Conservation (phyloP, 2,329 filamentous ascomycete species). For the Talaromyces funiculosus region DNA sequence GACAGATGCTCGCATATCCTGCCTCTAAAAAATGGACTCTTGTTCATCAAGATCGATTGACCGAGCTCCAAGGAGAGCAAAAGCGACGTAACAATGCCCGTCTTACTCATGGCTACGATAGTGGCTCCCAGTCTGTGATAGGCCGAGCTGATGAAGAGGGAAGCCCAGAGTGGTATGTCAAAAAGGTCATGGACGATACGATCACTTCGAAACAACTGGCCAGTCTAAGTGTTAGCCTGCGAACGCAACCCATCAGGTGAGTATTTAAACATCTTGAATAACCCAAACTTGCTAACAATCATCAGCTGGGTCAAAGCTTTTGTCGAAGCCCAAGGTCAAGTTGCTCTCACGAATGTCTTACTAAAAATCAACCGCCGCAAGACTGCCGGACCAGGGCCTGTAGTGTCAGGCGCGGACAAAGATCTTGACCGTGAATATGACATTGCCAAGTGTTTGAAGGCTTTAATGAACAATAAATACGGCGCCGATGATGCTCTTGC, state of each 20-base stretch:
- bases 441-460: constrained; percentile 95
- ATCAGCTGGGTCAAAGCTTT: constrained; percentile 84
- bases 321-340: constrained; percentile 94
- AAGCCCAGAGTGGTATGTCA: constrained; percentile 96
- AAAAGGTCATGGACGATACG: constrained; percentile 91
- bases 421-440: constrained; percentile 91
- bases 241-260: constrained; percentile 83
- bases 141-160: constrained; percentile 82
- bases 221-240: constrained; percentile 86
- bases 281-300: not conserved
- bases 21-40: constrained; percentile 96
- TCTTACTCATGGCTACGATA: constrained; percentile 59
- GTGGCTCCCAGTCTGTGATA: constrained; percentile 56
- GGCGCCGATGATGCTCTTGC: constrained; percentile 90
- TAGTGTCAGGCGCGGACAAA: constrained; percentile 59
- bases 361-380: constrained; percentile 89
- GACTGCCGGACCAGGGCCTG: constrained; percentile 58
- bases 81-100: constrained; percentile 73
- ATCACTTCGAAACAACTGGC: constrained; percentile 87
- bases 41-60: constrained; percentile 88
- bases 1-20: constrained; percentile 95
- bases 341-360: constrained; percentile 89
- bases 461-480: constrained; percentile 98
- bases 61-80: constrained; percentile 90
- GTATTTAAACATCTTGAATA: constrained; percentile 4